A percentile compares a stretch with the other conserved stretches of the same genome.
phyloP scores from a whole-genome alignment of 305 asterid genomes.

The Solanum aculeatissimum region DNA sequence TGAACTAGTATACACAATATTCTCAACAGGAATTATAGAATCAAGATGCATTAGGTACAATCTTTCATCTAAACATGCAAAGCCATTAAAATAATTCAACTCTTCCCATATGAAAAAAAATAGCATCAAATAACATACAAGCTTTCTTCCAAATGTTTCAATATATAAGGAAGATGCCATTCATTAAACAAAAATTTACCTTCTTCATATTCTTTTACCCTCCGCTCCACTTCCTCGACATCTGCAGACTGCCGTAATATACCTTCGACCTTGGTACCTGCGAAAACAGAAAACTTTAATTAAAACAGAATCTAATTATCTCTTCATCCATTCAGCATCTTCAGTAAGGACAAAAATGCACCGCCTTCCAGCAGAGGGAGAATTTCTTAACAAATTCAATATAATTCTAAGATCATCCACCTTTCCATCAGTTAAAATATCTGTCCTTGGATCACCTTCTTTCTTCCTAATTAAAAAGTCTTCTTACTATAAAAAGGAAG shows the following conservation, averaged over 20 bases:
- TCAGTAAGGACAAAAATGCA: not conserved
- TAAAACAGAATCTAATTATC: not conserved
- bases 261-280: slow-evolving; percentile 87
- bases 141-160: not conserved
- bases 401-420: not conserved
- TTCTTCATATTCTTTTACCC: slow-evolving; percentile 95
- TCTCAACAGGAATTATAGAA: not conserved
- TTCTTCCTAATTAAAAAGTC: not conserved
- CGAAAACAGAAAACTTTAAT: not conserved
- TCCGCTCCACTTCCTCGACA: slow-evolving; percentile 85
- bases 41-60: not conserved
- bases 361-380: not conserved
- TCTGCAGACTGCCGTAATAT: slow-evolving; percentile 92
- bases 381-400: not conserved
- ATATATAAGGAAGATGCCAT: not conserved
- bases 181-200: slow-evolving; percentile 25
- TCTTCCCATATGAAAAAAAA: not conserved
- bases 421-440: not conserved
- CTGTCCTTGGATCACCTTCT: not conserved
- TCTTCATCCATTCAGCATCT: not conserved
- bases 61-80: not conserved
- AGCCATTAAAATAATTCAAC: not conserved
- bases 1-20: not conserved
- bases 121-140: not conserved
- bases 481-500: not conserved